phyloP scores from a whole-genome alignment of 257 asterid genomes.

The Solanum piurae region DNA sequence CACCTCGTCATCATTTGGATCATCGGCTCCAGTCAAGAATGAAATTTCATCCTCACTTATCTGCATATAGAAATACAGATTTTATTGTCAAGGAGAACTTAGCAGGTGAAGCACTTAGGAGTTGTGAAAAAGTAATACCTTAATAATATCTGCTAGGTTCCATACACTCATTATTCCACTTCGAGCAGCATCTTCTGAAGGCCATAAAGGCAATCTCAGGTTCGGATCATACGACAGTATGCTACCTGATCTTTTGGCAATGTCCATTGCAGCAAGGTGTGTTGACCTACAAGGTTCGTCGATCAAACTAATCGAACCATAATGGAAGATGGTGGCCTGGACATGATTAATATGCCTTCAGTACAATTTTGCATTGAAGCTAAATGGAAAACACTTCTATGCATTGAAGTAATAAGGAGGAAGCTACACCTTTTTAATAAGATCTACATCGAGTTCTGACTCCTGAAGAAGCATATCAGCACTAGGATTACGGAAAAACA shows the following conservation, averaged over 20 bases:
- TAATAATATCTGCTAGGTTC: slow-evolving; percentile 79
- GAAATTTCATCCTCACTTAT: slow-evolving; percentile 82
- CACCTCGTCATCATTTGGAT: slow-evolving; percentile 60
- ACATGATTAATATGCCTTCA: slow-evolving; percentile 8
- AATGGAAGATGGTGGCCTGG: slow-evolving; percentile 85
- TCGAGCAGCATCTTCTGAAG: slow-evolving; percentile 80
- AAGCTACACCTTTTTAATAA: slow-evolving; percentile 55
- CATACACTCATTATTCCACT: slow-evolving; percentile 68
- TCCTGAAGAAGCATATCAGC: slow-evolving; percentile 82
- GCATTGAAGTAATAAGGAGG: not conserved
- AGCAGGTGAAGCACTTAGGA: not conserved
- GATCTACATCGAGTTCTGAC: slow-evolving; percentile 62
- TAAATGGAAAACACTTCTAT: not conserved
- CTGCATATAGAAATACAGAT: slow-evolving; percentile 21
- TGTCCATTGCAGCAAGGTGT: slow-evolving; percentile 64
- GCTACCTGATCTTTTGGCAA: slow-evolving; percentile 71
- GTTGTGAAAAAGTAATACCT: slow-evolving; percentile 30
- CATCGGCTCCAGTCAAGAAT: slow-evolving; percentile 62
- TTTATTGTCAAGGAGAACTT: not conserved
- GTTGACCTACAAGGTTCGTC: slow-evolving; percentile 86
- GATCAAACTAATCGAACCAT: slow-evolving; percentile 85
- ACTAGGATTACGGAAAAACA: slow-evolving; percentile 88
- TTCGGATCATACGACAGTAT: slow-evolving; percentile 90
- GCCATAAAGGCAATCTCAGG: slow-evolving; percentile 86
- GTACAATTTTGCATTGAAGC: not conserved